Base-by-base conservation (phyloP, 129 eudicot genomes). In the Artemisia annua region DNA sequence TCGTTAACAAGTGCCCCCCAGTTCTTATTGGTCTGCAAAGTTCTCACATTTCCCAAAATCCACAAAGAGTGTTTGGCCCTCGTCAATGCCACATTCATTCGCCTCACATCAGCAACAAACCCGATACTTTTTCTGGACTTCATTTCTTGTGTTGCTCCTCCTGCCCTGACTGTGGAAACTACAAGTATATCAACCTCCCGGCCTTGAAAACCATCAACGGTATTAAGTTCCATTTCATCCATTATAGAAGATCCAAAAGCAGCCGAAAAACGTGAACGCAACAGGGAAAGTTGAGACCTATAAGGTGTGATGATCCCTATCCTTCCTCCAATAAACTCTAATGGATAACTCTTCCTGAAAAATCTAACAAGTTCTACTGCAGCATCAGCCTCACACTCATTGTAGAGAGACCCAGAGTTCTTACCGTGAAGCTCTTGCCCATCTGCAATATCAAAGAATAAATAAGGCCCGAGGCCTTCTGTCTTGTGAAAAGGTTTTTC, bases 131-230 rank as follows among this genome's bases (percentile, higher is more conserved):
- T 39, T 44, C 85, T 67, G 11, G 82, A 76, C 70, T 67, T 82
- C 14, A 52, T 39, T 59, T 65, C 79, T 44, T 43, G 51, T 70
- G 78, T 19, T 59, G 79, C 24, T 15, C 81, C 84, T 39, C 88
- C 67, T 72, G 96, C 92, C 82, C 99, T 88, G 53, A 95, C 99
- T 66, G 99, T 95, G 8, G 99, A 95, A 66, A 95, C 91, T 46
- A 95, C 73, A 63, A 95, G 83, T 70, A 95, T 85, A 79, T 90
- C 99, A 54, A 95, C 97, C 81, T 95, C 99, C 48, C 99, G 90
- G 9, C 99, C 99, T 86, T 95, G 99, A 81, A 88, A 95, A 71
- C 99, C 99, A 70, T 95, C 99, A 17, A 95, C 97, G 1, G 97
- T 95, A 69, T 95, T 95, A 53, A 95, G 90, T 70, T 95, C 99